A percentile compares a stretch with the other conserved stretches of the same genome.
phyloP scores from a whole-genome alignment of 371 early-diverging fungal species.

The Zychaea mexicana region DNA sequence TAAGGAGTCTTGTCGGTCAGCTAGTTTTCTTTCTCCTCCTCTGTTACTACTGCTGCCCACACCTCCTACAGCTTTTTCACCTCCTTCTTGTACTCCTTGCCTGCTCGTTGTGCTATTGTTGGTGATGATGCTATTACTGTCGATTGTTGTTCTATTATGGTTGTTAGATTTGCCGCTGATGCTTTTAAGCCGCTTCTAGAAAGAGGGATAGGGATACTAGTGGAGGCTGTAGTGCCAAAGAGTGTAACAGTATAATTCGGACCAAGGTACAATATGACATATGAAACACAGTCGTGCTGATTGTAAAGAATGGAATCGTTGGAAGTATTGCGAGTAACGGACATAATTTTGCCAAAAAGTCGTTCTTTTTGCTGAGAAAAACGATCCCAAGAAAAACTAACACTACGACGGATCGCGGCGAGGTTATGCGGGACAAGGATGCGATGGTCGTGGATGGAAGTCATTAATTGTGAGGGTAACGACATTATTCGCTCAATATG shows the following conservation, averaged over 20 bases:
- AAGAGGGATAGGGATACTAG: too few species aligned
- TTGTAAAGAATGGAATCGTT: slow-evolving; percentile 15
- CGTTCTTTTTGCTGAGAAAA: background rate
- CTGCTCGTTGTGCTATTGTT: background rate
- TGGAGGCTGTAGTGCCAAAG: too few species aligned
- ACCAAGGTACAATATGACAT: slow-evolving; percentile 27
- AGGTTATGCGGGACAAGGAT: slow-evolving; percentile 2
- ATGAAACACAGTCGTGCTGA: slow-evolving; percentile 18
- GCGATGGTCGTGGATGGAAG: slow-evolving; percentile 10
- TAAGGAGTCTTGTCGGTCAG: slow-evolving; percentile 19
- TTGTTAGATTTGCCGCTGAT: too few species aligned
- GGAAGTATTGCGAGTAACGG: slow-evolving; percentile 9
- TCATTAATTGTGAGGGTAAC: slow-evolving; percentile 13
- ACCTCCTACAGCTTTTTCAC: background rate
- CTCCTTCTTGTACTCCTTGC: background rate
- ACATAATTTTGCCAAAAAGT: background rate
- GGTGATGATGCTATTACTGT: too few species aligned
- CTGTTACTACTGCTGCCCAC: slow-evolving; percentile 9
- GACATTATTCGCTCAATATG: slow-evolving; percentile 32
- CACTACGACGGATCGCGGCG: background rate
- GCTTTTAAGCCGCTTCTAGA: too few species aligned
- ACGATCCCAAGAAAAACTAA: background rate
- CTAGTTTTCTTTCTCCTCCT: slow-evolving; percentile 7
- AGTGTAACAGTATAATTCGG: background rate
- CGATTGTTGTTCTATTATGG: too few species aligned